phyloP scores from a whole-genome alignment of 1,284 basidiomycete genomes.

The Cryptococcus hybrid region DNA sequence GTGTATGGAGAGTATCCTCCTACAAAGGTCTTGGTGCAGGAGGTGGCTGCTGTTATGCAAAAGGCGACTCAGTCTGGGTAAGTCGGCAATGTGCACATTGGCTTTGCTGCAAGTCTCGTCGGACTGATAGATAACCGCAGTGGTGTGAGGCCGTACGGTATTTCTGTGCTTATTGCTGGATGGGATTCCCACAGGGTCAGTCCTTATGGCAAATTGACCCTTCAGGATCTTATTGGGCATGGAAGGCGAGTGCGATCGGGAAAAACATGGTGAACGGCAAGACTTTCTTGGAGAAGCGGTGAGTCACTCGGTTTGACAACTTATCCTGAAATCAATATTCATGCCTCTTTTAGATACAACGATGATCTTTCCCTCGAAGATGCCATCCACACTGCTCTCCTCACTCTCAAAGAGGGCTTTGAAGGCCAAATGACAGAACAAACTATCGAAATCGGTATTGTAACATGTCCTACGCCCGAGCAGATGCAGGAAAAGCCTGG shows the following conservation, averaged over 20 bases:
- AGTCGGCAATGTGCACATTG: conserved; percentile 39
- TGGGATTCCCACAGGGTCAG: conserved; percentile 92
- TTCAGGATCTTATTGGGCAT: conserved; percentile 98
- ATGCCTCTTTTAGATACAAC: conserved; percentile 70
- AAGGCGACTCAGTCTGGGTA: conserved; percentile 98
- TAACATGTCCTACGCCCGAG: conserved; percentile 77
- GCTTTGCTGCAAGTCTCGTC: too few relatives aligned
- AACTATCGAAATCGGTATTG: conserved; percentile 97
- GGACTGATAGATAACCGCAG: conserved; percentile 51
- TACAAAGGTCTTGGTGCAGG: conserved; percentile 92
- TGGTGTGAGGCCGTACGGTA: conserved; percentile 97
- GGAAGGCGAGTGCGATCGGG: conserved; percentile 99
- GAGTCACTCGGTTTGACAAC: conserved; percentile 32
- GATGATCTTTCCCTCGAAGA: conserved; percentile 99
- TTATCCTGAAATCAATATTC: background rate
- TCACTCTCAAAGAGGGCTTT: conserved; percentile 98
- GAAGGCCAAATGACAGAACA: conserved; percentile 99
- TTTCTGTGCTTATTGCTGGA: conserved; percentile 93
- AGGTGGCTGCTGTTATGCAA: conserved; percentile 98
- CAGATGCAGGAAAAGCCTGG: conserved; percentile 69
- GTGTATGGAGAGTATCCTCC: conserved; percentile 99
- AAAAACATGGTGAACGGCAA: conserved; percentile 99
- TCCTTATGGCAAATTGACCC: conserved; percentile 98
- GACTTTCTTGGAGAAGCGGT: conserved; percentile 98
- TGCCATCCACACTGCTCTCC: conserved; percentile 97